Conservation (phyloP, 805 yeast genomes). For the Grigorovia transvaalensis region DNA sequence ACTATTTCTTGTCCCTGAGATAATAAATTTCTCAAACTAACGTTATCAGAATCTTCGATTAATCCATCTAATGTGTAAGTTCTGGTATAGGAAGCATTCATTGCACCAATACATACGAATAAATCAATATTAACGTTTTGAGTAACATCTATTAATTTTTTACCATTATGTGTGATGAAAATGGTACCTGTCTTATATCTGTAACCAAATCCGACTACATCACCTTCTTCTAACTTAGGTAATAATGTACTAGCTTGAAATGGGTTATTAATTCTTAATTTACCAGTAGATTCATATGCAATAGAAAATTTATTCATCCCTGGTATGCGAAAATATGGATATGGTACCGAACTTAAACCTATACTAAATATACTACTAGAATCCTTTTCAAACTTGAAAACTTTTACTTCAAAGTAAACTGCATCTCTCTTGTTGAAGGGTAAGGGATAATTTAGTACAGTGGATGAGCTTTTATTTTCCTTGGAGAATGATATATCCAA, state of each 20-base stretch:
- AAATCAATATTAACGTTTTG: slow-evolving; percentile 48
- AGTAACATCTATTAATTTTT: slow-evolving; percentile 70
- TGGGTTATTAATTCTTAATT: slow-evolving; percentile 56
- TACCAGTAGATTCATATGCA: slow-evolving; percentile 66
- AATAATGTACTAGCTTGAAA: slow-evolving; percentile 34
- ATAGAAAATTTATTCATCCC: slow-evolving; percentile 62
- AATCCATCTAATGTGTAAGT: slow-evolving; percentile 29
- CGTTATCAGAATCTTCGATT: slow-evolving; percentile 28
- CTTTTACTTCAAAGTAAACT: slow-evolving; percentile 57
- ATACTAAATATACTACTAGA: slow-evolving; percentile 46
- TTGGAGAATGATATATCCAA: slow-evolving; percentile 26
- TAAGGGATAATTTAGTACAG: slow-evolving; percentile 29
- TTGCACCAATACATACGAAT: slow-evolving; percentile 32
- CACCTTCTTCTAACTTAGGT: slow-evolving; percentile 58
- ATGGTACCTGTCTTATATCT: slow-evolving; percentile 71
- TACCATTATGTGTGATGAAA: slow-evolving; percentile 91
- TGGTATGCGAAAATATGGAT: slow-evolving; percentile 66
- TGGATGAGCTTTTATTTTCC: slow-evolving; percentile 24
- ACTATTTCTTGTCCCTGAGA: slow-evolving; percentile 17
- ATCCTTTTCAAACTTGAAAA: slow-evolving; percentile 29
- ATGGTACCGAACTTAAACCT: slow-evolving; percentile 63
- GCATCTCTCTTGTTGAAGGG: slow-evolving; percentile 46
- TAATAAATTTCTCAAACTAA: slow-evolving; percentile 18
- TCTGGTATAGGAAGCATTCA: slow-evolving; percentile 30
- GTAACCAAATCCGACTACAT: slow-evolving; percentile 88